Evolutionary conservation across 805 yeast genomes (phyloP), one percentile per base, ranked within the genome.

Genomic region (Myxozyma melibiosi): DNA sequence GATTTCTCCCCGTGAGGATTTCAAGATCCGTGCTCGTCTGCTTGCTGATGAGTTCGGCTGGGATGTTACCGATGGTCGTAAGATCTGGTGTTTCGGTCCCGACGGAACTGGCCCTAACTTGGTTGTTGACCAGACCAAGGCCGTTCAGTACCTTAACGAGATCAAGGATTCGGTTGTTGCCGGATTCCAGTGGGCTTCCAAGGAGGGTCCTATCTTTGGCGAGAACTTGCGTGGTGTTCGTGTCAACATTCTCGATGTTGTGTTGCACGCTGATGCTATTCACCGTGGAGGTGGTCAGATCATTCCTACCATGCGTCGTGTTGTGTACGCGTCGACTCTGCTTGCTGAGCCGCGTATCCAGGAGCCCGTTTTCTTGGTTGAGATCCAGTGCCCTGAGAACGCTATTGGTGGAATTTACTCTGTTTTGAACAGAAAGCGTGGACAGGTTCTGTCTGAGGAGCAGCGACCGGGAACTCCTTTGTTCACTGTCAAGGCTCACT

Each of bases 201-300:
- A 88, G 84, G 97, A 94, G 81, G 99, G 99, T 84, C 99, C 99
- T 77, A 81, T 92, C 77, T 83, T 94, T 75, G 96, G 96, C 83
- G 98, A 94, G 85, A 82, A 80, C 78, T 80, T 90, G 82, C 90
- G 99, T 85, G 88, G 96, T 73, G 84, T 90, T 74, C 90, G 98
- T 83, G 81, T 90, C 79, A 92, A 92, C 96, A 88, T 92, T 75
- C 84, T 92, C 82, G 99, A 92, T 86, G 99, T 92, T 75, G 91
- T 97, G 71, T 84, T 92, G 80, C 99, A 92, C 81, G 96, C 98
- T 76, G 99, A 92, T 88, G 97, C 99, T 80, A 92, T 92, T 81
- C 99, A 92, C 88, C 91, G 99, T 88, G 98, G 98, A 85, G 97
- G 96, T 83, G 99, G 98, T 82, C 99, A 92, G 84, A 85, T 92